These are phyloP conservation scores for Populus deltoides DNA, from an alignment of 345 rosid species.

Conservation along the genomic window DNA sequence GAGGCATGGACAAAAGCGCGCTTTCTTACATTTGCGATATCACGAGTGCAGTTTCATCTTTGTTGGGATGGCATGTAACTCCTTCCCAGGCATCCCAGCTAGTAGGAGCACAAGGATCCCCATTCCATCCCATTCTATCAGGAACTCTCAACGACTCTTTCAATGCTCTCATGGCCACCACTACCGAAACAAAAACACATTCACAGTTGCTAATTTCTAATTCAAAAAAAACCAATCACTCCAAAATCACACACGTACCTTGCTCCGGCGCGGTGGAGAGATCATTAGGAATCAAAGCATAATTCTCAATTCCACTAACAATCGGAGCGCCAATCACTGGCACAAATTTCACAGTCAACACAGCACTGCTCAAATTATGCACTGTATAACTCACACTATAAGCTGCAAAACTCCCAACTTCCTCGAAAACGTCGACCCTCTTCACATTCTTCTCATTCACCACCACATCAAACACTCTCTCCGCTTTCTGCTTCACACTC, in stretches of 20 bases:
- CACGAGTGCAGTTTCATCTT: conserved; percentile 62
- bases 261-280: conserved; percentile 74
- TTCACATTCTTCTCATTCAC: conserved; percentile 70
- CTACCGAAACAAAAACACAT: conserved; percentile 35
- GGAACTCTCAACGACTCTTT: conserved; percentile 86
- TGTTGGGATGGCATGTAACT: conserved; percentile 66
- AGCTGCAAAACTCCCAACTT: conserved; percentile 71
- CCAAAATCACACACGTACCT: conserved; percentile 39
- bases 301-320: conserved; percentile 82
- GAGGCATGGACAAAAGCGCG: too few relatives aligned
- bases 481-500: conserved; percentile 56
- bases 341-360: conserved; percentile 53
- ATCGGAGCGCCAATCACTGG: conserved; percentile 63
- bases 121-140: conserved; percentile 98
- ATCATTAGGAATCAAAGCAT: conserved; percentile 82
- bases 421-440: conserved; percentile 57
- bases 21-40: conserved; percentile 79
- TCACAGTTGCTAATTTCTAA: not conserved
- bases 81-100: conserved; percentile 99
- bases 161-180: conserved; percentile 80
- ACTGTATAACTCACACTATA: conserved; percentile 43
- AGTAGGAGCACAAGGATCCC: conserved; percentile 99
- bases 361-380: conserved; percentile 52
- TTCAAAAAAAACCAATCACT: not conserved
- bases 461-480: conserved; percentile 69